Evolutionary conservation across 192 early-diverging fungal genomes (phyloP), one percentile per base, ranked within the genome.

Genomic region (Thoreauomyces humboldtii): DNA sequence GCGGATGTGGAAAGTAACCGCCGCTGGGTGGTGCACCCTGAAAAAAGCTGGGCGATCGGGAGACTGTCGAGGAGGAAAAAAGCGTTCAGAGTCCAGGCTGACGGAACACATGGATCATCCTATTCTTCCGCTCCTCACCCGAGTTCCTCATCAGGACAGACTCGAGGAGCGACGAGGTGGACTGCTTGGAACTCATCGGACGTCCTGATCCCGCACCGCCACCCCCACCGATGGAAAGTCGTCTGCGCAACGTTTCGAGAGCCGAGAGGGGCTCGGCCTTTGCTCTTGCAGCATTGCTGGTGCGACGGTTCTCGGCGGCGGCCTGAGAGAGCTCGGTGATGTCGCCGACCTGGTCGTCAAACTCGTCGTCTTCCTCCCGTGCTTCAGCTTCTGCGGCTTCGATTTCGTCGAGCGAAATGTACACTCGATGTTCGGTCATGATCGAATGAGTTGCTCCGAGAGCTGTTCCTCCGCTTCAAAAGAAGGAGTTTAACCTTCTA

Each of bases 271-370:
- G 51, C n/a, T 53, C 21, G 51, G 28, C 17, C 19, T 53, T 19
- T n/a, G 19, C 17, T 53, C 51, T 27, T 53, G 4, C 27, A 25
- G 51, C 28, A n/a, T n/a, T 41, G 38, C 11, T 12, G 38, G 38
- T 41, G 9, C 11, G 38, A 9, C 38, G 38, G 38, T 41, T 41
- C n/a, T 41, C 38, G 38, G 38, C 38, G n/a, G n/a, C 38, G 9
- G 9, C 38, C 38, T 41, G 9, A 42, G 53, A 27, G 31, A 66
- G 64, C 25, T 66, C 64, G 15, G 64, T 66, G 36, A 66, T 66
- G 35, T 63, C 61, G n/a, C 61, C 61, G 0, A 63, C 28, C 29
- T 66, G 38, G 29, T 66, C 64, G n/a, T n/a, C n/a, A n/a, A n/a
- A n/a, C n/a, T n/a, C n/a, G 21, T 44, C 59, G 35, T 66, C 53